phyloP scores from a whole-genome alignment of 148 eudicot genomes.

The Rhododendron kiyosumense region DNA sequence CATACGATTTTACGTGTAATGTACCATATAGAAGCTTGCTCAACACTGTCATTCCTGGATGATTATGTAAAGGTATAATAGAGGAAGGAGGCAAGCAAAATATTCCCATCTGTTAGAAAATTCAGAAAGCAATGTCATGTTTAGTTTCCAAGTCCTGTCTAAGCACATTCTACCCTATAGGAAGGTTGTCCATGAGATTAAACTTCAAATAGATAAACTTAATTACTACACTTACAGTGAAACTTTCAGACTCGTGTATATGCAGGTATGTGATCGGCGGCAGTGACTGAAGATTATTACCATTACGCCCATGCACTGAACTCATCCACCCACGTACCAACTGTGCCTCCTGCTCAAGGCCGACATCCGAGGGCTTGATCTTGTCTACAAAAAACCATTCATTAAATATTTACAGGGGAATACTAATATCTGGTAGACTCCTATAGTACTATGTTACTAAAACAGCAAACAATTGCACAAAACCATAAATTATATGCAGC shows the following conservation, averaged over 20 bases:
- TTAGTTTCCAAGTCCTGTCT: neutral
- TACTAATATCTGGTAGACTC: neutral
- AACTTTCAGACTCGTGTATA: conserved; percentile 75
- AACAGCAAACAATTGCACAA: neutral
- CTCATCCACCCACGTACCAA: conserved; percentile 67
- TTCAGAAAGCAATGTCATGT: neutral
- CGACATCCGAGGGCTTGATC: conserved; percentile 95
- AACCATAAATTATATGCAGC: neutral
- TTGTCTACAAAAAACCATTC: conserved; percentile 44
- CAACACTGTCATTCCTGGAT: conserved; percentile 99
- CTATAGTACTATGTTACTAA: neutral
- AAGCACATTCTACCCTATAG: neutral
- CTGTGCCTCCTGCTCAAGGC: conserved; percentile 97
- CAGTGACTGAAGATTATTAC: conserved; percentile 39
- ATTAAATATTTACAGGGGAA: neutral
- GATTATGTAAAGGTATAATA: conserved; percentile 93
- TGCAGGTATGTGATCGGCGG: conserved; percentile 87
- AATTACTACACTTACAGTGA: conserved; percentile 59
- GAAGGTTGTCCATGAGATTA: neutral
- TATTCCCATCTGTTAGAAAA: conserved; percentile 80
- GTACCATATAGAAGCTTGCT: conserved; percentile 96
- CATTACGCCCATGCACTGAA: conserved; percentile 56
- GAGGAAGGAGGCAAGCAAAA: conserved; percentile 94
- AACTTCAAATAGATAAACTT: neutral
- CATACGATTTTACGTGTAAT: conserved; percentile 71